Percentiles rank a stretch among this genome's conserved stretches.
Conservation (phyloP, 169 alveolate genomes). For the Perkinsus olseni region DNA sequence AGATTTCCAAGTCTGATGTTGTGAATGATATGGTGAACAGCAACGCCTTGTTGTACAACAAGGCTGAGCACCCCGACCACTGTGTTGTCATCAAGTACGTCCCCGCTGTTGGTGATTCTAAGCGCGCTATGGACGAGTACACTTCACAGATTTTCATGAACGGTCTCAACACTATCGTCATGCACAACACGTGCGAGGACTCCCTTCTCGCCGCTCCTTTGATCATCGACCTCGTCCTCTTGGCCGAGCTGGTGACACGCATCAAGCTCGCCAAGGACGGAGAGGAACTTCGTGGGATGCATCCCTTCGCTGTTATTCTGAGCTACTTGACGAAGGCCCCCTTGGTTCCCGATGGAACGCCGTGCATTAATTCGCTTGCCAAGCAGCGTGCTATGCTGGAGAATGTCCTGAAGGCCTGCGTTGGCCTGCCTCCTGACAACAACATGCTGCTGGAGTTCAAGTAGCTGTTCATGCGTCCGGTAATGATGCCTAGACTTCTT, state of each 20-base stretch:
- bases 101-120: slow-evolving; percentile 80
- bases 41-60: slow-evolving; percentile 58
- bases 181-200: slow-evolving; percentile 80
- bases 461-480: background rate
- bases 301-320: slow-evolving; percentile 21
- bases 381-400: slow-evolving; percentile 21
- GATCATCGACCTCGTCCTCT: slow-evolving; percentile 64
- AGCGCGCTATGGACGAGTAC: slow-evolving; percentile 83
- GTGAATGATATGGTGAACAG: slow-evolving; percentile 71
- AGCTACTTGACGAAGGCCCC: slow-evolving; percentile 35
- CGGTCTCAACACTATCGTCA: slow-evolving; percentile 67
- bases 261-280: background rate
- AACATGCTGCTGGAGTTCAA: slow-evolving; percentile 10
- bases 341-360: slow-evolving; percentile 24
- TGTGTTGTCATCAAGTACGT: slow-evolving; percentile 75
- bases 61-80: slow-evolving; percentile 61
- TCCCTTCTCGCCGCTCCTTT: slow-evolving; percentile 80
- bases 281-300: slow-evolving; percentile 4
- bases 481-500: background rate
- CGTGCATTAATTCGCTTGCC: slow-evolving; percentile 25
- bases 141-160: slow-evolving; percentile 70
- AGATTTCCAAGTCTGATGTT: slow-evolving; percentile 71
- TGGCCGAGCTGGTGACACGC: slow-evolving; percentile 53
- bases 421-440: slow-evolving; percentile 39
- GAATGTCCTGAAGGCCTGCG: slow-evolving; percentile 29